phyloP scores from a whole-genome alignment of 2,329 filamentous ascomycete genomes.

The Beauveria sp. region DNA sequence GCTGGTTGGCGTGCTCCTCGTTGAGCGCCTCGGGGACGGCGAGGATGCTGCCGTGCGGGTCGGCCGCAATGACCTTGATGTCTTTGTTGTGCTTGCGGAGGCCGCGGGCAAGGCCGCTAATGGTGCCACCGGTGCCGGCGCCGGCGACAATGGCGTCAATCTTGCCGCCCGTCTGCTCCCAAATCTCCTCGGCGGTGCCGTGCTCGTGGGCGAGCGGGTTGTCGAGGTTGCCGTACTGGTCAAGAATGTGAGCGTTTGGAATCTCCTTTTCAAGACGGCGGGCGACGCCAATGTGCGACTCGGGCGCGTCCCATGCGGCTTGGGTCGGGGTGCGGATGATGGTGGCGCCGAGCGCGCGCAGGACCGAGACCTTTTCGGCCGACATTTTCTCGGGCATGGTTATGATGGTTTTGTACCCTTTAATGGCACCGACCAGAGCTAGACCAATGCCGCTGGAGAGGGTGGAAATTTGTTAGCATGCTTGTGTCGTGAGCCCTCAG shows the following conservation, averaged over 20 bases:
- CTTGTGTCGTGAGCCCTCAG: background rate
- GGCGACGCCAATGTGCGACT: conserved; percentile 95
- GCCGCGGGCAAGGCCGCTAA: conserved; percentile 80
- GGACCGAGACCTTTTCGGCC: conserved; percentile 90
- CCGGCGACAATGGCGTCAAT: conserved; percentile 81
- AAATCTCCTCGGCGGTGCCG: conserved; percentile 94
- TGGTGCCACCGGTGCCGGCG: conserved; percentile 90
- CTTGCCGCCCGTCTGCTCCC: conserved; percentile 78
- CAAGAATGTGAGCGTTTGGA: conserved; percentile 91
- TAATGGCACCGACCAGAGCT: conserved; percentile 87
- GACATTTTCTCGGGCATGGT: conserved; percentile 99
- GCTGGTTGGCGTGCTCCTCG: conserved; percentile 67
- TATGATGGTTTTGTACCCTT: conserved; percentile 98
- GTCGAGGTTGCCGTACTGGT: conserved; percentile 88
- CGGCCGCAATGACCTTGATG: conserved; percentile 85
- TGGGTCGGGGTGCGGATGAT: conserved; percentile 97
- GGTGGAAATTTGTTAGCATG: background rate
- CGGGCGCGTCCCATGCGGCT: conserved; percentile 87
- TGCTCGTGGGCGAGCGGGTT: conserved; percentile 91
- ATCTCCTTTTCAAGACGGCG: conserved; percentile 87
- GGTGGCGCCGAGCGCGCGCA: conserved; percentile 88
- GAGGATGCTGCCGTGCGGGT: conserved; percentile 86
- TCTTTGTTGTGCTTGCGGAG: conserved; percentile 78
- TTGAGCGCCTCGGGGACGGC: conserved; percentile 77
- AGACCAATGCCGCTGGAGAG: conserved; percentile 69